A percentile compares a stretch with the other conserved stretches of the same genome.
Conservation (phyloP, 495 filamentous ascomycete genomes). For the Aspergillus campestris region DNA sequence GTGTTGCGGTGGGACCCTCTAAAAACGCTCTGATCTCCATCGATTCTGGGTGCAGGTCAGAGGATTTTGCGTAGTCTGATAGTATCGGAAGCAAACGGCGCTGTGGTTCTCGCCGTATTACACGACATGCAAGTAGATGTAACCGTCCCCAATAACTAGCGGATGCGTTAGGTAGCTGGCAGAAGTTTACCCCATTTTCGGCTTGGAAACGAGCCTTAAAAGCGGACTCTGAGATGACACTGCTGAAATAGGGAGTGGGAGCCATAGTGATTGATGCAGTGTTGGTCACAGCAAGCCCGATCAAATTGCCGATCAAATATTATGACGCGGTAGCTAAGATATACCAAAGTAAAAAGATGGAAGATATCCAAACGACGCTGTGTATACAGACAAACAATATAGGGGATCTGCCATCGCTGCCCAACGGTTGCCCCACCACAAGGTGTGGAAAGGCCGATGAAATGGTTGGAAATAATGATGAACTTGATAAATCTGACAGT, state of each 20-base stretch:
- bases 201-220: conserved; percentile 4
- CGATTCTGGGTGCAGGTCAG: conserved; percentile 5
- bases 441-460: no score
- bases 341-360: no score
- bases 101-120: conserved; percentile 5
- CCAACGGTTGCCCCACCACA: no score
- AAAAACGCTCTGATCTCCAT: conserved; percentile 6
- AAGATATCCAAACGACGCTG: no score
- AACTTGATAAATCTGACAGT: no score
- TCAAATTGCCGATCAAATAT: no score
- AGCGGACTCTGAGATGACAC: conserved; percentile 2
- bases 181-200: conserved; percentile 2
- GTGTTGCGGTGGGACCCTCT: conserved; percentile 1
- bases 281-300: no score
- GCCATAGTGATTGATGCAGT: no score
- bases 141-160: conserved; percentile 8
- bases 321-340: no score
- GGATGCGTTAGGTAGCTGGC: neutral
- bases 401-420: no score
- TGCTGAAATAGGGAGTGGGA: conserved; percentile 9
- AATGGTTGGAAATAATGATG: no score
- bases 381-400: no score
- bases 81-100: conserved; percentile 6
- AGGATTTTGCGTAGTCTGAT: conserved; percentile 1
- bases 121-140: conserved; percentile 11